Conservation (phyloP, 2,329 filamentous ascomycete genomes). For the Apiospora aurea region DNA sequence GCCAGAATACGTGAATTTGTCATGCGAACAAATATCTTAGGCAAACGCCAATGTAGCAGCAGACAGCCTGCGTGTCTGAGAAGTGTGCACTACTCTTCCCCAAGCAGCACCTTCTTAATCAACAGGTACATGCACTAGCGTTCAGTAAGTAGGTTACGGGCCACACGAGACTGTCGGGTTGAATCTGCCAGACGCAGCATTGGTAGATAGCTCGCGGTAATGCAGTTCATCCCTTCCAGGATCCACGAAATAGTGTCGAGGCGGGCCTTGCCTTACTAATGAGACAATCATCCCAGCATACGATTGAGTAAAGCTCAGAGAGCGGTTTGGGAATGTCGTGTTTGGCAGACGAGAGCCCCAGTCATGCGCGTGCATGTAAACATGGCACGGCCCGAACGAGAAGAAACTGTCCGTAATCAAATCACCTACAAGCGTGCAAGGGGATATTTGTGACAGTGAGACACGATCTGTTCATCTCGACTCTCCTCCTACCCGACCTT, state of each 20-base stretch:
- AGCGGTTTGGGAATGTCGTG: background rate
- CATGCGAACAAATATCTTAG: background rate
- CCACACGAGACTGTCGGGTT: background rate
- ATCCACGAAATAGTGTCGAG: background rate
- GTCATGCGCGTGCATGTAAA: slow-evolving; percentile 11
- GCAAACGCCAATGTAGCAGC: background rate
- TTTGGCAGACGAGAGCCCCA: background rate
- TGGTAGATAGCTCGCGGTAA: background rate
- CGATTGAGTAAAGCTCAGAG: background rate
- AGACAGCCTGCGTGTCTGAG: background rate
- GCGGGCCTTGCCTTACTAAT: background rate
- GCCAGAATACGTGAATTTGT: background rate
- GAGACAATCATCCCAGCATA: background rate
- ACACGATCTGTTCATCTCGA: background rate
- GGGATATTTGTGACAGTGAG: background rate
- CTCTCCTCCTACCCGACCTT: background rate
- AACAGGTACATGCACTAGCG: background rate
- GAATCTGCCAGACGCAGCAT: background rate
- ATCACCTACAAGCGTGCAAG: background rate
- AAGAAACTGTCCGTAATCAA: background rate
- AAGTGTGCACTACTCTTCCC: background rate
- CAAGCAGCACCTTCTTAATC: background rate
- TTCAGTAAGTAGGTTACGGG: background rate
- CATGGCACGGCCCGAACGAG: slow-evolving; percentile 14
- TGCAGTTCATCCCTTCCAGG: background rate